Percentiles rank a stretch among this genome's conserved stretches.
phyloP scores from a whole-genome alignment of 306 rosid species.

The Vachellia collinsii region DNA sequence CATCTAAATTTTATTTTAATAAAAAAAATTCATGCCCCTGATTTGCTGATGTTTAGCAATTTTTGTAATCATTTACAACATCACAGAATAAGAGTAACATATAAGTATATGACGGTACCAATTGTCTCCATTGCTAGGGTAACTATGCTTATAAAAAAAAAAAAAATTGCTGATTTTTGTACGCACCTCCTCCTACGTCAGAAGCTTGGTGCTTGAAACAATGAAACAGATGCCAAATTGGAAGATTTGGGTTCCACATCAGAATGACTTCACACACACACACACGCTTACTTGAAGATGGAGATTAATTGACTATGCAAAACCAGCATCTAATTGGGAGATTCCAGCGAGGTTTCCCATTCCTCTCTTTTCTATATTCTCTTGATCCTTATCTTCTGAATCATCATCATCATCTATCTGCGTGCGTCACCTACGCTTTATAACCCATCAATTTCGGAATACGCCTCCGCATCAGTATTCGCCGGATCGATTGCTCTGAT shows the following conservation, averaged over 20 bases:
- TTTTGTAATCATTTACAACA: too few species aligned
- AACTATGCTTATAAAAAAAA: too few species aligned
- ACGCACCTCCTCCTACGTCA: background rate
- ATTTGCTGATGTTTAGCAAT: too few species aligned
- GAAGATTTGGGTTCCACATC: background rate
- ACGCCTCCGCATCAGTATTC: background rate
- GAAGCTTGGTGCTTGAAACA: background rate
- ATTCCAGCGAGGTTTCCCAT: background rate
- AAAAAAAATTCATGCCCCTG: too few species aligned
- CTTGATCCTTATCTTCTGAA: background rate
- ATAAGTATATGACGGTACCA: too few species aligned
- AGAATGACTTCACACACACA: background rate
- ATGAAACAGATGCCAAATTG: background rate
- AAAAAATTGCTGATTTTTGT: too few species aligned
- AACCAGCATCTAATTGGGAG: background rate
- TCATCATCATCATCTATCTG: background rate
- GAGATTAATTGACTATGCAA: background rate
- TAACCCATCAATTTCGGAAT: slow-evolving; percentile 4
- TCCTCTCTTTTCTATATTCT: background rate
- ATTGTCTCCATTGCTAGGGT: too few species aligned
- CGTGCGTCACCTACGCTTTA: background rate
- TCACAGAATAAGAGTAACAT: too few species aligned
- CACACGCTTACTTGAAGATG: background rate
- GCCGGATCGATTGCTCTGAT: background rate
- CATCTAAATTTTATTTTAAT: too few species aligned